Base-by-base conservation (phyloP, 2,329 filamentous ascomycete genomes). In the Dothideomycetes sp. region DNA sequence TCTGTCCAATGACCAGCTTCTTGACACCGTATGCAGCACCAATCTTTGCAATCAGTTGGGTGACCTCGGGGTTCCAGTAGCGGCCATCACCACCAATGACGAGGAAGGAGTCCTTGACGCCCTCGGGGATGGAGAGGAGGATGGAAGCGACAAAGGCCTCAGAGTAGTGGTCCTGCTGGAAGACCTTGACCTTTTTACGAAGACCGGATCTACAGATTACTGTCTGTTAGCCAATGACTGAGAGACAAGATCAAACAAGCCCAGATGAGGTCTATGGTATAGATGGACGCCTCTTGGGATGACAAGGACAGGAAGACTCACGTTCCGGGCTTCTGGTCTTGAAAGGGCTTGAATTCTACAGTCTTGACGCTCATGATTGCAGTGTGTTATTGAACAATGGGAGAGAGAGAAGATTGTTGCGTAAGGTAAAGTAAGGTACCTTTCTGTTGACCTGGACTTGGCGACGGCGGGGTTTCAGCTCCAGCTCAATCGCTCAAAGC, bases 271-370 rank as follows among this genome's bases (percentile, higher is more conserved):
- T n/a, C n/a, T n/a, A n/a, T n/a, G n/a, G n/a, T n/a, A n/a, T n/a
- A n/a, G n/a, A n/a, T n/a, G n/a, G n/a, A n/a, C n/a, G n/a, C n/a
- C n/a, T n/a, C n/a, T n/a, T n/a, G n/a, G n/a, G n/a, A 27, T 7
- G 22, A 7, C 22, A 7, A 31, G 22, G 10, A 27, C 27, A 5
- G 19, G 5, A 52, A 34, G 27, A 87, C 89, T 66, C 79, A 95
- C 89, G 89, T 96, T 76, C 89, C 89, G 49, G 89, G 87, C 75
- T 98, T 98, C 76, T 98, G 91, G 75, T 96, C 91, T 49, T 81
- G 74, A 66, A 91, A 95, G 45, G 88, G 77, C 63, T 78, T 79
- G 63, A 94, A 78, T 52, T 82, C 75, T 56, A 95, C 84, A 40
- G 81, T 85, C 65, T 84, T 75, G 64, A 79, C 66, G 60, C 69